Conservation (phyloP, 805 yeast genomes). For the Teunomyces lycoperdinae region DNA sequence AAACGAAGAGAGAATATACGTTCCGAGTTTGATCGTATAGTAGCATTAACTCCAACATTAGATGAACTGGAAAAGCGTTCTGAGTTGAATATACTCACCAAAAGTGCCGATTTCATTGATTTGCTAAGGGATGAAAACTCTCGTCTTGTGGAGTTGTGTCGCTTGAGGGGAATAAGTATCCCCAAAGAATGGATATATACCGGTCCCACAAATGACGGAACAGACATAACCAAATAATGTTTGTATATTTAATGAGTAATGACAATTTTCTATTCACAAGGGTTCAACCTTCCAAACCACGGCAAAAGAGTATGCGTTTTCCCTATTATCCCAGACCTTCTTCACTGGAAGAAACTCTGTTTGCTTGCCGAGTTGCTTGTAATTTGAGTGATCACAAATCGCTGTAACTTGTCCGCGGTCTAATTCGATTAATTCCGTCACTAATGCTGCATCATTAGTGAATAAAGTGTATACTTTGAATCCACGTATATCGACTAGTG, state of each 20-base stretch:
- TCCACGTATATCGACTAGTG: not conserved
- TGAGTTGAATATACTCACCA: constrained; percentile 70
- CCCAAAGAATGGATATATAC: constrained; percentile 37
- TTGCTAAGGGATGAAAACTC: constrained; percentile 50
- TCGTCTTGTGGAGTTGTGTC: constrained; percentile 41
- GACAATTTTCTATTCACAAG: not conserved
- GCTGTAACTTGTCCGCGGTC: not conserved
- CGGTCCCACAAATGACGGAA: constrained; percentile 20
- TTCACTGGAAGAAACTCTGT: constrained; percentile 6
- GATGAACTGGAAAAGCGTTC: constrained; percentile 71
- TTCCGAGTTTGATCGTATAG: constrained; percentile 74
- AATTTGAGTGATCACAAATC: not conserved
- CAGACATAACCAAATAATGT: constrained; percentile 14
- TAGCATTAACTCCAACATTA: constrained; percentile 71
- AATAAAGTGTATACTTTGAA: constrained; percentile 3
- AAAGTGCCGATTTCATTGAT: constrained; percentile 56
- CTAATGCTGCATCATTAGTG: constrained; percentile 1
- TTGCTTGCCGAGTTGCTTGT: not conserved
- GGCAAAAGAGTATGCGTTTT: constrained; percentile 1
- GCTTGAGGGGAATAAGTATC: constrained; percentile 37
- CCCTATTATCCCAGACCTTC: not conserved
- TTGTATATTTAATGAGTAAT: constrained; percentile 2
- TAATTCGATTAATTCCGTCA: not conserved
- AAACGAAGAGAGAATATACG: constrained; percentile 83
- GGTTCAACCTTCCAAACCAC: constrained; percentile 1